Conservation (phyloP, 768 basidiomycete genomes). For the Lentinula aciculospora region DNA sequence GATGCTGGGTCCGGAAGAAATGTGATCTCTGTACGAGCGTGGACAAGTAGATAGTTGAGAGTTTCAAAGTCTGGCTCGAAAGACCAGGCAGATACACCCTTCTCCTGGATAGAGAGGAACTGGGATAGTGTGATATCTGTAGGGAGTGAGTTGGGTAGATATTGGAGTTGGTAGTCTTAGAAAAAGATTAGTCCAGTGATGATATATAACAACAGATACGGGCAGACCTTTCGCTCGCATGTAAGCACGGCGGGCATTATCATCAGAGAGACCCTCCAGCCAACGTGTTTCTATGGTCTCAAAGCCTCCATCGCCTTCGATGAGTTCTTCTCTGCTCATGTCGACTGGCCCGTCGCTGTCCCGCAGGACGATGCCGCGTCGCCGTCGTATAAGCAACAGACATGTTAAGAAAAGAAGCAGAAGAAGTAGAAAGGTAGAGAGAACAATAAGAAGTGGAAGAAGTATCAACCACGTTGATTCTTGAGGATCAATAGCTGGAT, state of each 20-base stretch:
- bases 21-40: conserved; percentile 94
- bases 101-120: conserved; percentile 98
- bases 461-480: conserved; percentile 64
- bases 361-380: conserved; percentile 71
- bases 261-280: conserved; percentile 72
- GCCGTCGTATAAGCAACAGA: conserved; percentile 74
- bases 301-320: conserved; percentile 90
- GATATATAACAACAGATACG: conserved; percentile 2
- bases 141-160: conserved; percentile 93
- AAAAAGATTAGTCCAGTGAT: neutral
- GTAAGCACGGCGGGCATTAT: conserved; percentile 65
- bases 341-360: conserved; percentile 93
- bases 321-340: conserved; percentile 85
- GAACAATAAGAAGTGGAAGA: conserved; percentile 89
- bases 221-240: conserved; percentile 78
- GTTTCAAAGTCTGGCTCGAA: conserved; percentile 99
- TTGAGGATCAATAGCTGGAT: neutral
- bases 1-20: conserved; percentile 96
- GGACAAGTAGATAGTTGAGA: conserved; percentile 86
- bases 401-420: conserved; percentile 89
- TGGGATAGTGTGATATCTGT: conserved; percentile 98
- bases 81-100: conserved; percentile 98
- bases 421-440: conserved; percentile 89
- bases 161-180: conserved; percentile 76
- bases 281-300: conserved; percentile 90